Percentiles rank a stretch among this genome's conserved stretches.
phyloP scores from a whole-genome alignment of 176 grass and related monocot species.

The Zoysia japonica region DNA sequence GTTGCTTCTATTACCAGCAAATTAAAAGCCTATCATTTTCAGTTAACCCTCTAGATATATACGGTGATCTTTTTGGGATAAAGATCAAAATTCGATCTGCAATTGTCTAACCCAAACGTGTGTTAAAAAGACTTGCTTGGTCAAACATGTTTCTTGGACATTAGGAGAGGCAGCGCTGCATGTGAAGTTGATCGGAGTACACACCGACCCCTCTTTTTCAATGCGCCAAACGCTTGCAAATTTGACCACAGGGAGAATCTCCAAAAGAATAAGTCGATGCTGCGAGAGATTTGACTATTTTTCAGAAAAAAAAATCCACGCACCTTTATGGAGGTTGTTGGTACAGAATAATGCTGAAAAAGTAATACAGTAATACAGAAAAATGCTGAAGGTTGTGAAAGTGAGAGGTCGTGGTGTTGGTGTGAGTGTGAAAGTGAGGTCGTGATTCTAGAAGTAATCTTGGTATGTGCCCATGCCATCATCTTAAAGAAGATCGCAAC shows the following conservation, averaged over 20 bases:
- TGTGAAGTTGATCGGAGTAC: conserved; percentile 51
- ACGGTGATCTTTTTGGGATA: not conserved
- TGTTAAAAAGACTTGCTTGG: conserved; percentile 10
- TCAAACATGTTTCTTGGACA: conserved; percentile 50
- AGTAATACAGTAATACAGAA: not conserved
- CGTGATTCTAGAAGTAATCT: conserved; percentile 38
- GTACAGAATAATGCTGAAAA: not conserved
- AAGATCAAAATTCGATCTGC: conserved; percentile 6
- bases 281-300: conserved; percentile 7
- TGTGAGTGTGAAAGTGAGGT: conserved; percentile 5
- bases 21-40: not conserved
- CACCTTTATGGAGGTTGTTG: not conserved
- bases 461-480: conserved; percentile 8
- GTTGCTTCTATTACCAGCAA: not conserved
- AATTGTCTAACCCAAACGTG: conserved; percentile 23
- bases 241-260: conserved; percentile 24
- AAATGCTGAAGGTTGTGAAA: conserved; percentile 5
- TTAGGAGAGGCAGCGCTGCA: conserved; percentile 22
- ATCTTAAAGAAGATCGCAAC: conserved; percentile 13
- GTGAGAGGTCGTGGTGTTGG: not conserved
- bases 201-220: conserved; percentile 17
- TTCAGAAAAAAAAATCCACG: conserved; percentile 28
- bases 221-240: conserved; percentile 26
- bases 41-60: not conserved
- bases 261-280: not conserved